Base-by-base conservation (phyloP, 192 early-diverging fungal genomes). In the Backusella australiensis region DNA sequence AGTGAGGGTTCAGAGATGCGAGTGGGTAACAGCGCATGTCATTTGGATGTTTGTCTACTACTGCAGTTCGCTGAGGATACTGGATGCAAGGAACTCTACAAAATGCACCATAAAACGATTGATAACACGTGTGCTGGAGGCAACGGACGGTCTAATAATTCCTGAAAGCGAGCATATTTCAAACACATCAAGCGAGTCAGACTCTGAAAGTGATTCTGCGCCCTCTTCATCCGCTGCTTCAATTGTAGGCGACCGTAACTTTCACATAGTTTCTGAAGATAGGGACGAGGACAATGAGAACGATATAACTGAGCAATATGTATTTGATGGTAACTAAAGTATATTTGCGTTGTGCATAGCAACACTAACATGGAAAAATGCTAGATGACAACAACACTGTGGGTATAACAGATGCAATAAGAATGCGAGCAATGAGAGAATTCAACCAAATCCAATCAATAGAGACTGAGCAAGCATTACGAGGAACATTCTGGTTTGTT, bases 21-120 rank as follows among this genome's bases (percentile, higher is more conserved):
- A 84, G 3, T 87, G 84, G 85, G 73, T 86, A 5, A 84, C 82
- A 4, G 72, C 73, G 0, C 71, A 76, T 29, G 77, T 86, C 6
- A 76, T 87, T 26, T 77, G 81, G 76, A 59, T 63, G 21, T 83
- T 80, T 75, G 69, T 77, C 0, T 59, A 44, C 11, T 46, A 75
- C n/a, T 85, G 84, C 46, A 72, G 52, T 12, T 72, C 39, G 1
- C 75, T 87, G 8, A 71, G 74, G 21, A 80, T 36, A 26, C 26
- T 87, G 41, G 86, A 87, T 73, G 73, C 81, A n/a, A 80, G 84
- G 1, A 72, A 78, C 6, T 85, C 84, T 19, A 44, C 76, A 11
- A 78, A 83, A 67, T 82, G 81, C n/a, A 75, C 68, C 21, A 63
- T 82, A 34, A 77, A 79, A 21, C 69, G 75, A 6, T 52, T 82